Evolutionary conservation across 768 basidiomycete genomes (phyloP).

Genomic region (Baorangia bicolor): DNA sequence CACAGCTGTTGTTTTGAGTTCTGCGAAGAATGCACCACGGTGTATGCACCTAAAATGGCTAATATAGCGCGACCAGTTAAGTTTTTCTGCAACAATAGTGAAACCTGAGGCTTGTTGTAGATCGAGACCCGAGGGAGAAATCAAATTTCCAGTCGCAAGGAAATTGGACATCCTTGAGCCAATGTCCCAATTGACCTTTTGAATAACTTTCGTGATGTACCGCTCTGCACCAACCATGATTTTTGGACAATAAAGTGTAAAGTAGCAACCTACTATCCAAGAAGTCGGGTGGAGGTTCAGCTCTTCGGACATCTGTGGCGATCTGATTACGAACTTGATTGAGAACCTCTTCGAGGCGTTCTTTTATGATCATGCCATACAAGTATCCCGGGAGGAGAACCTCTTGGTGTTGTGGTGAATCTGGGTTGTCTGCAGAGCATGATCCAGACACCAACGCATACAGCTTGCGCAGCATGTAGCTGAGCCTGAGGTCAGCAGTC

Average conservation of each 20-base stretch:
- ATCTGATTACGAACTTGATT: slow-evolving; percentile 71
- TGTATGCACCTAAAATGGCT: slow-evolving; percentile 98
- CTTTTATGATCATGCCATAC: slow-evolving; percentile 98
- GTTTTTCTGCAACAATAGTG: slow-evolving; percentile 97
- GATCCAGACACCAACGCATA: slow-evolving; percentile 87
- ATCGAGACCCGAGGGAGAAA: slow-evolving; percentile 94
- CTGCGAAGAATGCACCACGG: slow-evolving; percentile 98
- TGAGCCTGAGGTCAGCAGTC: slow-evolving; percentile 32
- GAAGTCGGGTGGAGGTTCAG: slow-evolving; percentile 80
- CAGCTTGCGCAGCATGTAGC: slow-evolving; percentile 97
- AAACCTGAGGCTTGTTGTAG: slow-evolving; percentile 98
- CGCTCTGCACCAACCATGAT: slow-evolving; percentile 48
- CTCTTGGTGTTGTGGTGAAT: slow-evolving; percentile 98
- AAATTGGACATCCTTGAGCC: slow-evolving; percentile 90
- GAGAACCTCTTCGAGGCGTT: slow-evolving; percentile 88
- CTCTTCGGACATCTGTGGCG: slow-evolving; percentile 68
- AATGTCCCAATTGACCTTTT: slow-evolving; percentile 87
- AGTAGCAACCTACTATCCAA: slow-evolving; percentile 63
- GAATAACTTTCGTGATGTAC: slow-evolving; percentile 75
- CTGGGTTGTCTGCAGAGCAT: slow-evolving; percentile 93
- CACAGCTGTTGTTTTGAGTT: slow-evolving; percentile 96
- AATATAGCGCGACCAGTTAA: slow-evolving; percentile 98
- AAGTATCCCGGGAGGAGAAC: slow-evolving; percentile 90
- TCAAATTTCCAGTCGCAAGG: slow-evolving; percentile 93
- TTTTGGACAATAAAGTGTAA: background rate